A percentile compares a stretch with the other conserved stretches of the same genome.
phyloP scores from a whole-genome alignment of 2,329 filamentous ascomycete species.

The Aspergillus sp. region DNA sequence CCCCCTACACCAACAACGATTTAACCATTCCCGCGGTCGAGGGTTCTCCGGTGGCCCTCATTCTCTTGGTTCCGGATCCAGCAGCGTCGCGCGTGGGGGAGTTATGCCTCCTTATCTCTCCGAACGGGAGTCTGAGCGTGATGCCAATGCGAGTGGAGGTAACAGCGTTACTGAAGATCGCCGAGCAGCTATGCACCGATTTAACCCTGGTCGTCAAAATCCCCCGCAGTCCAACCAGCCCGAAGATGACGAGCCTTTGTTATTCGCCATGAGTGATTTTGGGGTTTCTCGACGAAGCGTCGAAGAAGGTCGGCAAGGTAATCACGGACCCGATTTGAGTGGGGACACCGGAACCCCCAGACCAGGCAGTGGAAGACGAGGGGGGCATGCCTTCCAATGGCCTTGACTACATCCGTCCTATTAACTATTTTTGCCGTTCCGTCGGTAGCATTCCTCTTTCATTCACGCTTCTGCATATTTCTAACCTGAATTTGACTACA shows the following conservation, averaged over 20 bases:
- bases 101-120: conserved; percentile 31
- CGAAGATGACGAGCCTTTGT: conserved; percentile 46
- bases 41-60: conserved; percentile 39
- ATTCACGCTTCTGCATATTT: not conserved
- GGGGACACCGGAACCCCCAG: conserved; percentile 28
- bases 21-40: conserved; percentile 37
- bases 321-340: conserved; percentile 30
- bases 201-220: conserved; percentile 32
- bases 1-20: conserved; percentile 39
- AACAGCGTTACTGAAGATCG: conserved; percentile 41
- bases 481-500: not conserved
- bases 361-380: conserved; percentile 38
- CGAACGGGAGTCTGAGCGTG: conserved; percentile 40
- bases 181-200: conserved; percentile 33
- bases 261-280: conserved; percentile 50
- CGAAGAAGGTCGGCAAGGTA: conserved; percentile 40
- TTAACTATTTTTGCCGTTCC: not conserved
- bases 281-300: conserved; percentile 43
- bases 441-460: not conserved
- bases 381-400: conserved; percentile 38
- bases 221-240: conserved; percentile 27
- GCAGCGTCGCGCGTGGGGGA: conserved; percentile 39
- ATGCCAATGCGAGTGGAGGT: conserved; percentile 41
- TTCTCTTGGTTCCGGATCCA: conserved; percentile 41
- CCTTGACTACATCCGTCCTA: conserved; percentile 19